These are phyloP conservation scores for Hylodesmum podocarpum DNA, from an alignment of 306 rosid species.

Conservation along the genomic window DNA sequence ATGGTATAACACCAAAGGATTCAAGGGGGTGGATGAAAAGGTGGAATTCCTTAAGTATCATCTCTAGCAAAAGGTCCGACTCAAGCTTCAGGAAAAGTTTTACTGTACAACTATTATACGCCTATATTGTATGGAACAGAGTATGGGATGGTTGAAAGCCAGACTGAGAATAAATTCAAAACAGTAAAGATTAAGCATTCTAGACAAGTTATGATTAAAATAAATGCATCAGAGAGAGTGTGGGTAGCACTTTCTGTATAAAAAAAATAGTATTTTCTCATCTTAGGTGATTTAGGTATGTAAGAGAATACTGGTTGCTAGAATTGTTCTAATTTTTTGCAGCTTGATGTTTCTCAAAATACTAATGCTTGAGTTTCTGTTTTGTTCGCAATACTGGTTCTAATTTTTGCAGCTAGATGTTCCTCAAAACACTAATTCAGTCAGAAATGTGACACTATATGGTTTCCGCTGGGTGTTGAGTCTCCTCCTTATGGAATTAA, in stretches of 20 bases:
- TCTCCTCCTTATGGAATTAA: constrained; percentile 75
- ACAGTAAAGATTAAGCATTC: background rate
- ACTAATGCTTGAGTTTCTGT: constrained; percentile 23
- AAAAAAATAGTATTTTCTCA: background rate
- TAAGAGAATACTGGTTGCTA: no score
- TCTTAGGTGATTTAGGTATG: background rate
- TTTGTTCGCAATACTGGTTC: constrained; percentile 23
- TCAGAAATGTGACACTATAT: constrained; percentile 49
- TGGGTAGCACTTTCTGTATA: background rate
- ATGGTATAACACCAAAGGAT: background rate
- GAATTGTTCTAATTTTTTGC: no score
- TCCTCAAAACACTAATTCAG: constrained; percentile 60
- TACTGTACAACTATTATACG: background rate
- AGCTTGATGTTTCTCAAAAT: no score
- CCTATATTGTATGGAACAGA: background rate
- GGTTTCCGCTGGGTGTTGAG: constrained; percentile 81
- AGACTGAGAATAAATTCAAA: background rate
- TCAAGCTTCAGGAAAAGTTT: background rate
- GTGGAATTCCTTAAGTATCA: background rate
- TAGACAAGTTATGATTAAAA: background rate
- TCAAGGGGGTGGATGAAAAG: background rate
- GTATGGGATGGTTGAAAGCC: background rate
- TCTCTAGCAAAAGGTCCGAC: background rate
- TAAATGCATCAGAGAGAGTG: background rate
- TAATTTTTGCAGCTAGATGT: constrained; percentile 66